Evolutionary conservation across 345 rosid genomes (phyloP).

Genomic region (Anacardium occidentale): DNA sequence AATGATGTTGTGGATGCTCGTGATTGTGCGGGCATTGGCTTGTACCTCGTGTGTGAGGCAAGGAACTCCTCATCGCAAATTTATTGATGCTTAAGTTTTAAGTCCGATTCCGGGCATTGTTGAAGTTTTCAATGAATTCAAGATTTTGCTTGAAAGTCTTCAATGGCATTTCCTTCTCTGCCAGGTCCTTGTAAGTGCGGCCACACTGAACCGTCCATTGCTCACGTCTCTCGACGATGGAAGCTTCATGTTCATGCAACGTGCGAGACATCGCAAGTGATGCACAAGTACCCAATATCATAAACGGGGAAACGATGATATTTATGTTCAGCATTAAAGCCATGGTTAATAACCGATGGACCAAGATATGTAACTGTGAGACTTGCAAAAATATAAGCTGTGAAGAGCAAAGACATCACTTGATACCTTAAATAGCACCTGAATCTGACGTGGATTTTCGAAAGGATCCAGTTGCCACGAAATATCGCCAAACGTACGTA

Average conservation of each 20-base stretch:
- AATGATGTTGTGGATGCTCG: neutral
- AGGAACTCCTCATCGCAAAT: conserved; percentile 54
- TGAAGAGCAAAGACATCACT: neutral
- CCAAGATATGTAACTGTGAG: neutral
- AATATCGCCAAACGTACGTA: no score
- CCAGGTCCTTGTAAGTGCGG: conserved; percentile 28
- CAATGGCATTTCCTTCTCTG: conserved; percentile 35
- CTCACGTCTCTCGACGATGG: conserved; percentile 35
- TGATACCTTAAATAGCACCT: no score
- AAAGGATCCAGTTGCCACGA: no score
- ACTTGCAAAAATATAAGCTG: neutral
- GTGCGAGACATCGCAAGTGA: conserved; percentile 13
- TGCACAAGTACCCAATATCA: conserved; percentile 22
- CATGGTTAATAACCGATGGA: neutral
- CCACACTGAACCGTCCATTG: conserved; percentile 40
- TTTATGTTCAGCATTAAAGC: neutral
- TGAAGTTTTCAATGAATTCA: conserved; percentile 36
- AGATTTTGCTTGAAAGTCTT: conserved; percentile 45
- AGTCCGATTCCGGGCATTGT: conserved; percentile 23
- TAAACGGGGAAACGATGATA: conserved; percentile 17
- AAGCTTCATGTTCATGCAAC: conserved; percentile 35
- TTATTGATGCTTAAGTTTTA: conserved; percentile 39
- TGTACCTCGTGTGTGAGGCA: conserved; percentile 26
- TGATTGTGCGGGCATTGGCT: neutral
- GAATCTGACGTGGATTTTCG: no score